Evolutionary conservation across 2,329 filamentous ascomycete genomes (phyloP).

Genomic region (Clarireedia hainanense): DNA sequence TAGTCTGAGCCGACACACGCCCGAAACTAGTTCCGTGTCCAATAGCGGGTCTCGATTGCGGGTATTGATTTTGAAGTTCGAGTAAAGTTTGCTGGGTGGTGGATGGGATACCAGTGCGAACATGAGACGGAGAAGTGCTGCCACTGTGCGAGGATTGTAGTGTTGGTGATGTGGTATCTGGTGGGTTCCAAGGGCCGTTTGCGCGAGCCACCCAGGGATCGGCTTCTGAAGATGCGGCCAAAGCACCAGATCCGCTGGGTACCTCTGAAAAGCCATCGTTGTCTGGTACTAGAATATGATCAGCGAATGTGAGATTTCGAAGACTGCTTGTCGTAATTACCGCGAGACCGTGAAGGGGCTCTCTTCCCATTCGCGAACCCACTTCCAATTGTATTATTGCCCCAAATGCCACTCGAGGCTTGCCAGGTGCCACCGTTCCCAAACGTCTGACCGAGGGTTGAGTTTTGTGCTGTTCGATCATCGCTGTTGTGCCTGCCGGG

Average conservation of each 20-base stretch:
- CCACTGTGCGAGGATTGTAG: conserved; percentile 38
- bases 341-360: conserved; percentile 40
- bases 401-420: conserved; percentile 42
- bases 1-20: conserved; percentile 32
- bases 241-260: conserved; percentile 61
- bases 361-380: conserved; percentile 39
- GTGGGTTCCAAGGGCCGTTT: conserved; percentile 50
- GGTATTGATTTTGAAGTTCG: conserved; percentile 36
- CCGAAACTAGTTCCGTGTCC: conserved; percentile 33
- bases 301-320: conserved; percentile 16
- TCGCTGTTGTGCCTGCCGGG: conserved; percentile 25
- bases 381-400: conserved; percentile 36
- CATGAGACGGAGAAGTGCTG: conserved; percentile 51
- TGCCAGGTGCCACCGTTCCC: conserved; percentile 33
- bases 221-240: conserved; percentile 61
- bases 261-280: conserved; percentile 39
- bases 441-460: conserved; percentile 36
- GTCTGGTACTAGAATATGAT: conserved; percentile 26
- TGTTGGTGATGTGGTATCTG: conserved; percentile 38
- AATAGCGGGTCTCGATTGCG: conserved; percentile 37
- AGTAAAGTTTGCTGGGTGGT: conserved; percentile 29
- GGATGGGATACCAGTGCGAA: conserved; percentile 40
- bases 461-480: conserved; percentile 30
- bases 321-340: conserved; percentile 32
- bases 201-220: conserved; percentile 50